Base-by-base conservation (phyloP, 108 stramenopile genomes). In the Schizochytrium sp. region DNA sequence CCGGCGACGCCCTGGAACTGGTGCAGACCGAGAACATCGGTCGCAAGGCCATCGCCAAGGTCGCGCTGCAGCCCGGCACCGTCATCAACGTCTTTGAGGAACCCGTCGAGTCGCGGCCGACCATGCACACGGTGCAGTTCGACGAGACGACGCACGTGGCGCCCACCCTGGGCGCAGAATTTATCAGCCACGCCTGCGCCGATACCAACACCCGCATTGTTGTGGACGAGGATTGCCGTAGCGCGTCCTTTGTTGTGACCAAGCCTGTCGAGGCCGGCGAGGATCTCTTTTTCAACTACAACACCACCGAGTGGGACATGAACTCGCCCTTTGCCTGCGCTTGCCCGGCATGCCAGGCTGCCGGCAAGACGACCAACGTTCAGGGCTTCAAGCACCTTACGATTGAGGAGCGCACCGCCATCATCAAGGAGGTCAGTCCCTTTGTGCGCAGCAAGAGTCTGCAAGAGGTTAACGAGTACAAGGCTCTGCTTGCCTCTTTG, bases 271-370 rank as follows among this genome's bases (percentile, higher is more conserved):
- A 55, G 10, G 87, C 53, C 12, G 87, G 87, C 57, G 87, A 87
- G 87, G 87, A 87, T 23, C 48, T 87, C 87, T 21, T 8, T 8
- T 87, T 87, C 87, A 57, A 87, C 57, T 87, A 87, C 87, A 57
- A 87, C 53, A 55, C 53, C 53, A 87, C 48, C 87, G 87, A 87
- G 87, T 87, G 87, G 87, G 87, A 87, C 87, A 87, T 87, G 87
- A 41, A 55, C 87, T 16, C 57, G 25, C 87, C 87, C 8, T 87
- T 87, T 28, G 5, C 57, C 29, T 87, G 87, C 87, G 29, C 55
- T 51, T 87, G 87, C 5, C 48, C 76, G 14, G 51, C n/a, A 43
- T 83, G 76, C 51, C 14, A 53, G 48, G 45, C 76, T 12, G 12
- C 51, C 19, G 76, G 51, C 25, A 25, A 25, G 19, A 12, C 23